Percentiles rank a stretch among this genome's conserved stretches.
Evolutionary conservation across 1,284 basidiomycete genomes (phyloP).

Genomic region (Fistulina hepatica): DNA sequence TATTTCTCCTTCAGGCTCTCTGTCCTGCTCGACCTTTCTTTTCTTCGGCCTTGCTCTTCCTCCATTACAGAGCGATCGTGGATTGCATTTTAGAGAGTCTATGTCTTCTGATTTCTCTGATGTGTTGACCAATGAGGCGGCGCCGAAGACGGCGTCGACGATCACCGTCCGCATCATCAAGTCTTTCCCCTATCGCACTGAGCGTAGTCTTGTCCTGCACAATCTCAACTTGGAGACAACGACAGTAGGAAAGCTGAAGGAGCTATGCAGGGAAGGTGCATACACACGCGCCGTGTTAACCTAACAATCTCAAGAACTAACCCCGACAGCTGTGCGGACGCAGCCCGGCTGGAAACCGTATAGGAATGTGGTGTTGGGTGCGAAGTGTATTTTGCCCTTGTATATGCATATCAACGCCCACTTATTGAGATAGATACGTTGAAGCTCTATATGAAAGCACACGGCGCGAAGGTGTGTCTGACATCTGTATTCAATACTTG

Average conservation of each 20-base stretch:
- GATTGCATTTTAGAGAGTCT: too few species aligned
- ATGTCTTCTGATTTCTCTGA: conserved; percentile 38
- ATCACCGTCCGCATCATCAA: conserved; percentile 93
- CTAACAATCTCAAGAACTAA: conserved; percentile 11
- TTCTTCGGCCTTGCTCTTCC: too few species aligned
- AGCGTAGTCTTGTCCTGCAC: conserved; percentile 79
- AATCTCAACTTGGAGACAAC: conserved; percentile 70
- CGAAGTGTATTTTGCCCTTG: too few species aligned
- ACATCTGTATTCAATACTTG: neutral
- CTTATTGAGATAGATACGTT: conserved; percentile 58
- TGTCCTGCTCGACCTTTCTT: too few species aligned
- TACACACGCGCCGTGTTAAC: too few species aligned
- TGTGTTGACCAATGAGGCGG: conserved; percentile 55
- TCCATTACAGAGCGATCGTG: too few species aligned
- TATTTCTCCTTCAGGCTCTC: too few species aligned
- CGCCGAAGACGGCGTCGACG: conserved; percentile 64
- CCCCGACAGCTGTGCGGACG: conserved; percentile 50
- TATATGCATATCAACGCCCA: conserved; percentile 1
- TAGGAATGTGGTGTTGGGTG: conserved; percentile 59
- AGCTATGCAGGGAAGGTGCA: conserved; percentile 54
- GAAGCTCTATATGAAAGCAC: conserved; percentile 90
- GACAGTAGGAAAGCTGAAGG: conserved; percentile 72
- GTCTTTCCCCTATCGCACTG: conserved; percentile 86
- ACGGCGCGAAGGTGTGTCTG: conserved; percentile 73
- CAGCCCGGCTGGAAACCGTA: conserved; percentile 83